Conservation (phyloP, 2,329 filamentous ascomycete species). For the Diaporthe vaccinii region DNA sequence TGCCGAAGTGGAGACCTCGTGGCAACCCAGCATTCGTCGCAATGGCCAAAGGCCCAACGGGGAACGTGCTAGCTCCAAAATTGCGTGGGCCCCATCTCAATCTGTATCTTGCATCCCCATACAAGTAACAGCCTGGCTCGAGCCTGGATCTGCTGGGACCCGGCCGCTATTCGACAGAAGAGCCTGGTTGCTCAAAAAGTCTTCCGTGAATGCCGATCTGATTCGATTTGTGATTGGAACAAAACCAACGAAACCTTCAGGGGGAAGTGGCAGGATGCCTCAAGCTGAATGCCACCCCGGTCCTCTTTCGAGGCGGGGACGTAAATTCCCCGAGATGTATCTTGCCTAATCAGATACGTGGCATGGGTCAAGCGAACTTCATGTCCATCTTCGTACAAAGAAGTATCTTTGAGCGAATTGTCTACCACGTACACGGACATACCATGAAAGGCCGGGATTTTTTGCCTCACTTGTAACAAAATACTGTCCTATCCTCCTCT, state of each 20-base stretch:
- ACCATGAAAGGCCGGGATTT: background rate
- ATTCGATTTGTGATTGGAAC: background rate
- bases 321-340: constrained; percentile 12
- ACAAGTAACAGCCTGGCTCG: background rate
- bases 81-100: constrained; percentile 14
- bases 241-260: background rate
- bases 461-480: background rate
- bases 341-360: background rate
- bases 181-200: background rate
- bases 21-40: background rate
- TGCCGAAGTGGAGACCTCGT: constrained; percentile 21
- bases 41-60: background rate
- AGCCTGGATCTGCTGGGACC: background rate
- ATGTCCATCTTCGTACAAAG: background rate
- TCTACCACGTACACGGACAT: background rate
- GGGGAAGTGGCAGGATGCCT: background rate
- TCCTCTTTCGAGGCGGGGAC: background rate
- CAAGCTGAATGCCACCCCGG: background rate
- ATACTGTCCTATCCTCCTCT: background rate
- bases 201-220: background rate
- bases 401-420: background rate
- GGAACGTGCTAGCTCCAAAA: background rate
- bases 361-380: background rate
- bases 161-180: background rate
- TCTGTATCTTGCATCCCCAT: background rate